Percentiles rank a stretch among this genome's conserved stretches.
These are phyloP conservation scores for Citrus inodora DNA, from an alignment of 345 rosid species.

Conservation along the genomic window DNA sequence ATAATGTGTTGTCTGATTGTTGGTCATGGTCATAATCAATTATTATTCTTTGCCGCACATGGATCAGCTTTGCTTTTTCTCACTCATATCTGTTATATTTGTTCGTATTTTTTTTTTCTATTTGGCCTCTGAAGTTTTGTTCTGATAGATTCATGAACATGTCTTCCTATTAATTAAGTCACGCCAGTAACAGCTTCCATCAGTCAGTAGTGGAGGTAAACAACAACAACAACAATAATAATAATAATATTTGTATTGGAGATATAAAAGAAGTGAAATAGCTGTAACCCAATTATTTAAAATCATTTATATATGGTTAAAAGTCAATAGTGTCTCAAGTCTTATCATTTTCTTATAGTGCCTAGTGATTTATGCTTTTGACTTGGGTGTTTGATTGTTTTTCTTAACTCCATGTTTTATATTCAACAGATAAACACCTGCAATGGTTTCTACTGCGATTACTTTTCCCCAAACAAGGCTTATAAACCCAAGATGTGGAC, in stretches of 20 bases:
- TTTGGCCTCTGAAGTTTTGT: conserved; percentile 1
- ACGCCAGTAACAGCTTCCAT: conserved; percentile 9
- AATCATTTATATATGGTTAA: background rate
- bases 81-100: conserved; percentile 22
- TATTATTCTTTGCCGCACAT: conserved; percentile 34
- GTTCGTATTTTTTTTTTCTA: conserved; percentile 17
- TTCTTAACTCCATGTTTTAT: background rate
- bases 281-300: conserved; percentile 4
- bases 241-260: conserved; percentile 1
- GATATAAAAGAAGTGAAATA: conserved; percentile 2
- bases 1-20: conserved; percentile 11
- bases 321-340: background rate
- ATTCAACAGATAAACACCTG: conserved; percentile 78
- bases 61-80: conserved; percentile 29
- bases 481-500: conserved; percentile 99
- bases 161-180: conserved; percentile 14
- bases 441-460: conserved; percentile 97
- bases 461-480: conserved; percentile 91
- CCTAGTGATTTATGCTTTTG: background rate
- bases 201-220: conserved; percentile 5
- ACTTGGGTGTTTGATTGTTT: background rate
- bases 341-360: background rate
- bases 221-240: background rate
- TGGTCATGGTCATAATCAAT: conserved; percentile 32
- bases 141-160: conserved; percentile 13